A percentile compares a stretch with the other conserved stretches of the same genome.
phyloP scores from a whole-genome alignment of 441 rosid genomes.

The Raphanus hybrid region DNA sequence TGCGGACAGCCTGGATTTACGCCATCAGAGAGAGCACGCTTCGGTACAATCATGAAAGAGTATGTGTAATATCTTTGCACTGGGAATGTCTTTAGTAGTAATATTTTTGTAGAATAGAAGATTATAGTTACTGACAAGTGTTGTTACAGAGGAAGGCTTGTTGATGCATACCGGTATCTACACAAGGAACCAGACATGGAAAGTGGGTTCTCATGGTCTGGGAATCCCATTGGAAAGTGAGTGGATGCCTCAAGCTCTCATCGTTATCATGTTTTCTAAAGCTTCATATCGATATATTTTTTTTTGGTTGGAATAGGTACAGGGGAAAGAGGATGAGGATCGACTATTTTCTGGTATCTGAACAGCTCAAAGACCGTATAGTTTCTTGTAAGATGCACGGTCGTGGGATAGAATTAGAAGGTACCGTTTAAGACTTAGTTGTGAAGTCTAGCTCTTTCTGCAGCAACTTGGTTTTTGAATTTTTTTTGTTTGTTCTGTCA shows the following conservation, averaged over 20 bases:
- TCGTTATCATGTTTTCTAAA: not conserved
- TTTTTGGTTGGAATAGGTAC: conserved; percentile 55
- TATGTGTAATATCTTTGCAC: conserved; percentile 42
- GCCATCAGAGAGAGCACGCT: conserved; percentile 87
- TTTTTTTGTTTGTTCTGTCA: not conserved
- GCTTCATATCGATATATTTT: not conserved
- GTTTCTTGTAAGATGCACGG: conserved; percentile 81
- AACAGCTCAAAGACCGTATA: conserved; percentile 69
- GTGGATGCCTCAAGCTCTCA: conserved; percentile 27
- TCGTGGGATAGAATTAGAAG: conserved; percentile 81
- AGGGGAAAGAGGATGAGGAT: conserved; percentile 95
- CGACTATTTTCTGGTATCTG: conserved; percentile 84
- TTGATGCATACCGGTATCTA: conserved; percentile 84
- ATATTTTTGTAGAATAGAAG: conserved; percentile 5
- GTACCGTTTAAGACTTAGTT: conserved; percentile 39
- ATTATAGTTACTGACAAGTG: not conserved
- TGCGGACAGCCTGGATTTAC: conserved; percentile 98
- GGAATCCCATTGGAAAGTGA: conserved; percentile 94
- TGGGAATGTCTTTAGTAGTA: conserved; percentile 16
- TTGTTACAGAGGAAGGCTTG: conserved; percentile 76
- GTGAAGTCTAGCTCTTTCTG: not conserved
- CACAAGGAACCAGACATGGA: conserved; percentile 92
- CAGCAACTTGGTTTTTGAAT: conserved; percentile 27
- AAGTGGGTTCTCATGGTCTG: conserved; percentile 95
- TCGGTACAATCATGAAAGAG: conserved; percentile 78